Conservation (phyloP, 2,329 filamentous ascomycete species). For the Xylaria digitata region DNA sequence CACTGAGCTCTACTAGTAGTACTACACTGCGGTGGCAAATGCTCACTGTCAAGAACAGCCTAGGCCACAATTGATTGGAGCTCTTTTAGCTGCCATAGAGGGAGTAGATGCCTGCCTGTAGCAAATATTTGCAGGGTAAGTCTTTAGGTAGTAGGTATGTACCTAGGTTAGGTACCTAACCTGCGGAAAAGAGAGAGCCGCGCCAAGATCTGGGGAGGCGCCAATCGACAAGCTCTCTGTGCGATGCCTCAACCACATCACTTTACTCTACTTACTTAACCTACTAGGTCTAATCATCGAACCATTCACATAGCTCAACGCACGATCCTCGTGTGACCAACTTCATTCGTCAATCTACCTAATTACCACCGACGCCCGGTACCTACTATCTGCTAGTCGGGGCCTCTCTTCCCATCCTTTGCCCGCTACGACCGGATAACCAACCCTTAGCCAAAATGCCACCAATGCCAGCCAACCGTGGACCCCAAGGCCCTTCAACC, state of each 20-base stretch:
- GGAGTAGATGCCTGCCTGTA: no score
- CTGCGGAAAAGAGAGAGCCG: constrained; percentile 25
- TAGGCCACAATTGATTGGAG: constrained; percentile 2
- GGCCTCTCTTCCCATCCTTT: not conserved
- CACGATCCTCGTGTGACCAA: not conserved
- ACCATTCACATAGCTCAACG: constrained; percentile 13
- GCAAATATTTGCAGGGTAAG: no score
- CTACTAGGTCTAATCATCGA: constrained; percentile 11
- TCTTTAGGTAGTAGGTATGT: not conserved
- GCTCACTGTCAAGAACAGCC: not conserved
- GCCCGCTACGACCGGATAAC: constrained; percentile 13
- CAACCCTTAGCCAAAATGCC: constrained; percentile 58
- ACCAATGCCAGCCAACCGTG: constrained; percentile 64
- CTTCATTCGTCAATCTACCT: not conserved
- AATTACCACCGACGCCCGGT: not conserved
- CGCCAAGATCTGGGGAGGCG: constrained; percentile 39
- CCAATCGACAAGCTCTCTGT: constrained; percentile 9
- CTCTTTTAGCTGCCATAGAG: not conserved
- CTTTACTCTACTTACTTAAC: not conserved
- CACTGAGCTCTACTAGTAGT: not conserved
- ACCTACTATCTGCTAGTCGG: not conserved
- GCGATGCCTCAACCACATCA: constrained; percentile 26
- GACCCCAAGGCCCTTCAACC: constrained; percentile 70
- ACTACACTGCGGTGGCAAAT: not conserved
- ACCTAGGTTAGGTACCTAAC: constrained; percentile 13